Conservation (phyloP, 306 rosid species). For the Medicago lupulina region DNA sequence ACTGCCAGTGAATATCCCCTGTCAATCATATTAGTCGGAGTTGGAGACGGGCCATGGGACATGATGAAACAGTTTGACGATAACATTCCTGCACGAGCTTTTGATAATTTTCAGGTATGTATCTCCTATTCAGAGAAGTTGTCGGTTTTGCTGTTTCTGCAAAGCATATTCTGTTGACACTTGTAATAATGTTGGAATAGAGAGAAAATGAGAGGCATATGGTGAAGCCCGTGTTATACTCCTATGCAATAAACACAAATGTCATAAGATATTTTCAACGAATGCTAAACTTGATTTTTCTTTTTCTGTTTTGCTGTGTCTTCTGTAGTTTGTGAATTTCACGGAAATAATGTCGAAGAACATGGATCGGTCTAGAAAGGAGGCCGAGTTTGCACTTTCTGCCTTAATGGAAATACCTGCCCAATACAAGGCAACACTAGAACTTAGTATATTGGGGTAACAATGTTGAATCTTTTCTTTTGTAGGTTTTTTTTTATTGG, state of each 20-base stretch:
- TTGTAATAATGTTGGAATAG: not conserved
- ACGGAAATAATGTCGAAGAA: slow-evolving; percentile 89
- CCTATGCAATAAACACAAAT: too few species aligned
- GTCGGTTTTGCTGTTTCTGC: slow-evolving; percentile 23
- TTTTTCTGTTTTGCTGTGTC: slow-evolving; percentile 30
- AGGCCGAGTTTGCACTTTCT: slow-evolving; percentile 85
- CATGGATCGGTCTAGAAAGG: slow-evolving; percentile 74
- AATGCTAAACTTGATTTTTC: slow-evolving; percentile 17
- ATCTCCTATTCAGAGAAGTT: slow-evolving; percentile 31
- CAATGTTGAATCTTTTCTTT: slow-evolving; percentile 22
- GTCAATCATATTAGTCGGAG: slow-evolving; percentile 91
- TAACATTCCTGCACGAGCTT: slow-evolving; percentile 88
- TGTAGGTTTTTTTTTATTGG: slow-evolving; percentile 5
- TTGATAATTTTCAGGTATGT: slow-evolving; percentile 93
- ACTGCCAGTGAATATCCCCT: slow-evolving; percentile 73
- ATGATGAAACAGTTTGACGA: slow-evolving; percentile 94
- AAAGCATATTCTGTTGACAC: not conserved
- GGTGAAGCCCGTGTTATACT: too few species aligned
- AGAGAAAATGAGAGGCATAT: too few species aligned
- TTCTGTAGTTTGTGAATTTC: slow-evolving; percentile 88
- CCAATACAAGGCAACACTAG: slow-evolving; percentile 89
- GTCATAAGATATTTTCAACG: too few species aligned
- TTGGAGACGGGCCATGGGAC: slow-evolving; percentile 99
- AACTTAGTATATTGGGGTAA: slow-evolving; percentile 85
- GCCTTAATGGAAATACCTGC: slow-evolving; percentile 95